Conservation (phyloP, 2,329 filamentous ascomycete species). For the Cryphonectria carpinicola region DNA sequence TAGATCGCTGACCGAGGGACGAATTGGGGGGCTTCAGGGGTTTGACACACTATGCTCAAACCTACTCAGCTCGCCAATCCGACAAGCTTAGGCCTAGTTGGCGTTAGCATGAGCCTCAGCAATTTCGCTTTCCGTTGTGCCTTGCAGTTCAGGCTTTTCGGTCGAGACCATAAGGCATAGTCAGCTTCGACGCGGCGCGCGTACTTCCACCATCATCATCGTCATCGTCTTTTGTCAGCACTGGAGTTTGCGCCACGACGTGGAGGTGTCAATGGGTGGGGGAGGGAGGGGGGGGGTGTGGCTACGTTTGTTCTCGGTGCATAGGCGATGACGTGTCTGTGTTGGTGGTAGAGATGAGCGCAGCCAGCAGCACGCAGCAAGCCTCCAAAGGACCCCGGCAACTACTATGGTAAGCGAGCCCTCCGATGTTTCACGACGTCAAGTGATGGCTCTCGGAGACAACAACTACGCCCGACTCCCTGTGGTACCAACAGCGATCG, state of each 20-base stretch:
- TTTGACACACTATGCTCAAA: constrained; percentile 5
- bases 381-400: constrained; percentile 21
- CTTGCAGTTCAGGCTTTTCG: neutral
- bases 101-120: constrained; percentile 10
- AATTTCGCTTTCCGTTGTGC: constrained; percentile 10
- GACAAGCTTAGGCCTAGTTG: constrained; percentile 8
- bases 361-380: constrained; percentile 10
- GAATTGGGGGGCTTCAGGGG: constrained; percentile 14
- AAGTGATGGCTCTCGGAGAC: constrained; percentile 15
- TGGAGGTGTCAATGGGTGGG: neutral
- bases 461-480: constrained; percentile 5
- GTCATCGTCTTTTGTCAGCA: neutral
- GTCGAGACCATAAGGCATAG: neutral
- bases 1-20: constrained; percentile 27
- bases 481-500: constrained; percentile 10
- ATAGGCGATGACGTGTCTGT: constrained; percentile 8
- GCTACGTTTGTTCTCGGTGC: neutral
- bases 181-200: neutral
- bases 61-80: constrained; percentile 7
- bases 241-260: neutral
- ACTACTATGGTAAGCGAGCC: constrained; percentile 17
- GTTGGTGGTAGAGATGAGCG: neutral
- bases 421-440: constrained; percentile 23
- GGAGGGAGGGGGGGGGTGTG: no score
- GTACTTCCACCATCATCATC: neutral